Conservation (phyloP, 2,329 filamentous ascomycete genomes). For the Sporothrix protearum region DNA sequence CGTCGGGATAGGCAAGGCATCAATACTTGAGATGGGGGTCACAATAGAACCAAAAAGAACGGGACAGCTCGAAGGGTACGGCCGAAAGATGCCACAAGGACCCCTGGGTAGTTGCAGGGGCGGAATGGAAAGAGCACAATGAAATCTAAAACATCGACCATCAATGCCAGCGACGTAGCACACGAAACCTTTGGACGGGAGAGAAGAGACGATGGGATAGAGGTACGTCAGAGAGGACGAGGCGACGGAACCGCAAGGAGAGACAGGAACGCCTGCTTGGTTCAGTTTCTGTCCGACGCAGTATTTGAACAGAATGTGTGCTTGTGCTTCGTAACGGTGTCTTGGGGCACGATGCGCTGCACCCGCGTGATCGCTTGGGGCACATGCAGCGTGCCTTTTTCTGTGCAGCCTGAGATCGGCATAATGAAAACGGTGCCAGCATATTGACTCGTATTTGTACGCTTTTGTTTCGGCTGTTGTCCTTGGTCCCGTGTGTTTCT, state of each 20-base stretch:
- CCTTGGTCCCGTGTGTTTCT: not conserved
- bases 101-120: not conserved
- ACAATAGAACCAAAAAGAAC: not conserved
- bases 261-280: not conserved
- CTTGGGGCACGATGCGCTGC: not conserved
- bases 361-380: not conserved
- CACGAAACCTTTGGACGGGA: not conserved
- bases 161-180: not conserved
- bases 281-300: not conserved
- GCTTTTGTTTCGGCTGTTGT: not conserved
- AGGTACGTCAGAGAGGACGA: not conserved
- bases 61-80: not conserved
- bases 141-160: not conserved
- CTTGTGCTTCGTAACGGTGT: not conserved
- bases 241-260: not conserved
- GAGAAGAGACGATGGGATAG: not conserved
- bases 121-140: not conserved
- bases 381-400: slow-evolving; percentile 5
- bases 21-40: not conserved
- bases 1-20: not conserved
- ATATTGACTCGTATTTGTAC: not conserved
- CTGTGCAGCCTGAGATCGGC: not conserved
- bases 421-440: not conserved
- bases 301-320: not conserved
- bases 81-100: not conserved